These are phyloP conservation scores for Roridomyces roridus DNA, from an alignment of 768 basidiomycete species.

Conservation along the genomic window DNA sequence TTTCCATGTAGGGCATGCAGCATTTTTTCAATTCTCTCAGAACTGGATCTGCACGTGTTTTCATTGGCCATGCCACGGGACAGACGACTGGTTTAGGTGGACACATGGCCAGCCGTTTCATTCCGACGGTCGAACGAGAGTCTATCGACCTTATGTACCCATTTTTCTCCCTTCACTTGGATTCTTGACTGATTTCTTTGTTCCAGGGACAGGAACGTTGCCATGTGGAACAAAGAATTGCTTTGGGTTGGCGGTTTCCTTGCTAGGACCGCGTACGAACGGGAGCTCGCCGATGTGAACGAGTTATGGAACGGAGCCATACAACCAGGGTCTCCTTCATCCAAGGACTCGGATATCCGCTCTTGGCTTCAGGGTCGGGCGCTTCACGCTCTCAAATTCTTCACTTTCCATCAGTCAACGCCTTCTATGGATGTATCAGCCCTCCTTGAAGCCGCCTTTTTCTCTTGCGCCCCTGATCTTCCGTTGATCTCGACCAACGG, in stretches of 20 bases:
- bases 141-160: slow-evolving; percentile 89
- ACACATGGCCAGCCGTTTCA: slow-evolving; percentile 80
- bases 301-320: slow-evolving; percentile 63
- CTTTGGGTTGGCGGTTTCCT: slow-evolving; percentile 86
- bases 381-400: slow-evolving; percentile 86
- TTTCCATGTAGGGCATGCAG: background rate
- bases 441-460: slow-evolving; percentile 80
- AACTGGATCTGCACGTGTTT: slow-evolving; percentile 74
- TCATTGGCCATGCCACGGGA: slow-evolving; percentile 89
- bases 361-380: slow-evolving; percentile 63
- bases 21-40: slow-evolving; percentile 40
- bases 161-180: slow-evolving; percentile 30
- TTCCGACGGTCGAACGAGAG: slow-evolving; percentile 96
- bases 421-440: slow-evolving; percentile 81
- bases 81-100: slow-evolving; percentile 87
- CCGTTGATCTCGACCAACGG: slow-evolving; percentile 81
- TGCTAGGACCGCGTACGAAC: slow-evolving; percentile 82
- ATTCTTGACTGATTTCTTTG: slow-evolving; percentile 2
- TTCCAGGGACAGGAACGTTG: slow-evolving; percentile 85
- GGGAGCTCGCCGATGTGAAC: slow-evolving; percentile 70
- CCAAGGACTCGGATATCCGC: slow-evolving; percentile 49
- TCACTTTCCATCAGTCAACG: slow-evolving; percentile 88
- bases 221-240: slow-evolving; percentile 90
- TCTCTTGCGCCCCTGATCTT: slow-evolving; percentile 64
- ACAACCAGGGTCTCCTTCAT: slow-evolving; percentile 33